Percentiles rank a stretch among this genome's conserved stretches.
phyloP scores from a whole-genome alignment of 129 eudicot genomes.

The Arctium minus region DNA sequence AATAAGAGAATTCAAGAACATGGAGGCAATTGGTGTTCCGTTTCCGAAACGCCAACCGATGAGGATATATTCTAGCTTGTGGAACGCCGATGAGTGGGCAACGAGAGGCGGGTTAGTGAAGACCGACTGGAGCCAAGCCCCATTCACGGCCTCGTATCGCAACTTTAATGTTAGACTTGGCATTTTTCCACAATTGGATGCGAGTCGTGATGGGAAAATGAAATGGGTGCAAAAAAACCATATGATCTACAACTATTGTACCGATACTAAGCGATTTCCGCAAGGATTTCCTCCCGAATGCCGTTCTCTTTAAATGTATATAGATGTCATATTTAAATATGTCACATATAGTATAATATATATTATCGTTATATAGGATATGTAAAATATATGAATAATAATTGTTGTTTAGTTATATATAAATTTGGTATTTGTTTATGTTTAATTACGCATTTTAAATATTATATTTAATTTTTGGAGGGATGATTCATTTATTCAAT shows the following conservation, averaged over 20 bases:
- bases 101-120: conserved; percentile 60
- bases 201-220: neutral
- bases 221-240: conserved; percentile 38
- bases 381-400: neutral
- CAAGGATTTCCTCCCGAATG: conserved; percentile 40
- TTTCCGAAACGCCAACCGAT: conserved; percentile 48
- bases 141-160: conserved; percentile 43
- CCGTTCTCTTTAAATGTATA: neutral
- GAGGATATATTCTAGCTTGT: conserved; percentile 51
- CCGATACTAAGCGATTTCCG: conserved; percentile 31
- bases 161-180: conserved; percentile 25
- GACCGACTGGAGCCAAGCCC: conserved; percentile 56
- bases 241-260: conserved; percentile 47
- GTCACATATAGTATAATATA: neutral
- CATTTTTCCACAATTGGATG: neutral
- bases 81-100: conserved; percentile 71
- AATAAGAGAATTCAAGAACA: conserved; percentile 48
- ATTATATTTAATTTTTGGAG: too few relatives aligned
- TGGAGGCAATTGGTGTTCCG: conserved; percentile 35
- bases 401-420: neutral
- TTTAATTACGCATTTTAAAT: too few relatives aligned
- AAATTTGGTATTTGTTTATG: too few relatives aligned
- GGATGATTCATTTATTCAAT: too few relatives aligned
- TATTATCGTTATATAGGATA: neutral
- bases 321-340: neutral